Evolutionary conservation across 345 rosid species (phyloP).

Genomic region (Combretum micranthum): DNA sequence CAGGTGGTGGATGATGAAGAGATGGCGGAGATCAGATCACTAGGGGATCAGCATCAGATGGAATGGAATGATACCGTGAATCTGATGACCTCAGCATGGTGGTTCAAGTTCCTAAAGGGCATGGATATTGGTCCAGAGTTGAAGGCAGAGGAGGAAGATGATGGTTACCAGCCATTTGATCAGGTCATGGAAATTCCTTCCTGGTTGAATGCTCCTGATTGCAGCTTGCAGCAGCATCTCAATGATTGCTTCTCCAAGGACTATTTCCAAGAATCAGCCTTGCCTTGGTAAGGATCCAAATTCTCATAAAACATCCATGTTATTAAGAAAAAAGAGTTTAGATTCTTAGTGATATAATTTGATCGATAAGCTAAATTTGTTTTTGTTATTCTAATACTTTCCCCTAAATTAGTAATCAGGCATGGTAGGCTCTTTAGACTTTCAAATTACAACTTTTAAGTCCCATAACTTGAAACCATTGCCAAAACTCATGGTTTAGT

Average conservation of each 20-base stretch:
- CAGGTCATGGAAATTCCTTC: slow-evolving; percentile 77
- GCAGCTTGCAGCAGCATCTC: slow-evolving; percentile 54
- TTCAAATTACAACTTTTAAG: no score
- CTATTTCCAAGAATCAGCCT: slow-evolving; percentile 49
- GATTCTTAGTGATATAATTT: no score
- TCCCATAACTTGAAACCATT: no score
- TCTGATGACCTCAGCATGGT: slow-evolving; percentile 67
- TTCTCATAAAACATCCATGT: neutral
- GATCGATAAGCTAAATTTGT: no score
- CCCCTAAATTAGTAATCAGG: no score
- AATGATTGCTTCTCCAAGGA: slow-evolving; percentile 42
- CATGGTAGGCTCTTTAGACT: no score
- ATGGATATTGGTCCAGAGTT: slow-evolving; percentile 38
- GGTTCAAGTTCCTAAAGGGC: slow-evolving; percentile 64
- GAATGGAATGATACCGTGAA: slow-evolving; percentile 77
- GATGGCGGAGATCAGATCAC: slow-evolving; percentile 68
- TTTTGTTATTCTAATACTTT: no score
- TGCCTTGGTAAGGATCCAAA: slow-evolving; percentile 58
- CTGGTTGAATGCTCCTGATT: slow-evolving; percentile 71
- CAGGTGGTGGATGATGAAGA: slow-evolving; percentile 55
- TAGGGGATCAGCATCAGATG: slow-evolving; percentile 73
- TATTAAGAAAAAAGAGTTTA: no score
- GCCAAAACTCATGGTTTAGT: no score
- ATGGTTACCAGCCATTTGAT: slow-evolving; percentile 54
- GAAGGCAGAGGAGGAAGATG: slow-evolving; percentile 40